These are phyloP conservation scores for Cryptosporidium ubiquitum DNA, from an alignment of 169 alveolate species.

Conservation along the genomic window DNA sequence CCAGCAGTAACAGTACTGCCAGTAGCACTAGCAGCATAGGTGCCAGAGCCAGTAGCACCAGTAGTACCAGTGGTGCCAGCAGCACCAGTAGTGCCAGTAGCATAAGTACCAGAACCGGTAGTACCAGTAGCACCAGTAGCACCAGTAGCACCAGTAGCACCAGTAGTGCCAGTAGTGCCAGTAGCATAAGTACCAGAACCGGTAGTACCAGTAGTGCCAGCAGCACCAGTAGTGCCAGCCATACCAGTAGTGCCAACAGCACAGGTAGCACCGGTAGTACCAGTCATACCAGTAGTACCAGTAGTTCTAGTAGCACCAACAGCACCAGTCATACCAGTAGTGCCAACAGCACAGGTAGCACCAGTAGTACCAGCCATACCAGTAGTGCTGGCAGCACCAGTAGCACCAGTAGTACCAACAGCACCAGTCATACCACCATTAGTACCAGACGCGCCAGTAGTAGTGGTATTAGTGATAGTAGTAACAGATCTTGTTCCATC, in stretches of 20 bases:
- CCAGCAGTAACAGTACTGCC: neutral
- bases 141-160: neutral
- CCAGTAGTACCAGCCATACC: neutral
- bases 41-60: too few species aligned
- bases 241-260: neutral
- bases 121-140: neutral
- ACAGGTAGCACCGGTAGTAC: neutral
- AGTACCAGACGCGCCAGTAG: too few species aligned
- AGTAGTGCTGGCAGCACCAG: neutral
- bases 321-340: neutral
- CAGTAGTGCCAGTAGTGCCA: neutral
- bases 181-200: neutral
- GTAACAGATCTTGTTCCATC: constrained; percentile 41
- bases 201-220: neutral
- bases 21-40: neutral
- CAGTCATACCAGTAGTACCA: neutral
- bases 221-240: neutral
- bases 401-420: neutral
- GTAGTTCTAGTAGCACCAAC: neutral
- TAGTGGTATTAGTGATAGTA: constrained; percentile 4
- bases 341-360: too few species aligned
- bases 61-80: neutral
- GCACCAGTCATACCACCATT: neutral
- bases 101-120: neutral
- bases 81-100: too few species aligned